A percentile compares a stretch with the other conserved stretches of the same genome.
These are phyloP conservation scores for Cymodocea nodosa DNA, from an alignment of 116 monocot species.

Conservation along the genomic window DNA sequence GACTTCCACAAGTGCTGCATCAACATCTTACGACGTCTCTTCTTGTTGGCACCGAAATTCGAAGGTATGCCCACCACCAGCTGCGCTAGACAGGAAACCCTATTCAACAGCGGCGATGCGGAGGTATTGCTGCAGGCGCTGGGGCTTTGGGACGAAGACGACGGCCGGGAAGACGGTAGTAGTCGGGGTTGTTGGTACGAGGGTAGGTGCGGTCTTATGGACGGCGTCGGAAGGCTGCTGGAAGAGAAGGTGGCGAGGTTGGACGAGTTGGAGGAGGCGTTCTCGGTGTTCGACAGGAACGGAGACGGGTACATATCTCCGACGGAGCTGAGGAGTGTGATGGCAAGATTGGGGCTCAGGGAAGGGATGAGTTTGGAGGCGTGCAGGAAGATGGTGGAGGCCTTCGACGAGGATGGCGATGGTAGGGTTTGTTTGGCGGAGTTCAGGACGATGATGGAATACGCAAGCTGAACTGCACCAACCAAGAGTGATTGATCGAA, in stretches of 20 bases:
- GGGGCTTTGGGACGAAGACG: constrained; percentile 9
- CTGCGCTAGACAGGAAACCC: background rate
- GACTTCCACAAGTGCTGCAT: background rate
- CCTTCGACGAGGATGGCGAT: constrained; percentile 59
- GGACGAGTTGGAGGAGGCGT: constrained; percentile 52
- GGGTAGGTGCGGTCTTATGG: constrained; percentile 7
- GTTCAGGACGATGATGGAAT: constrained; percentile 54
- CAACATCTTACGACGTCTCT: background rate
- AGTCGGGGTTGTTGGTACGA: background rate
- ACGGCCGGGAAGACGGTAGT: background rate
- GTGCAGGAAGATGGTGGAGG: constrained; percentile 52
- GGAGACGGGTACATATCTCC: constrained; percentile 54
- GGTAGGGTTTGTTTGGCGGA: constrained; percentile 56
- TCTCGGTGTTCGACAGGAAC: constrained; percentile 39
- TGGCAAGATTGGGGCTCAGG: constrained; percentile 31
- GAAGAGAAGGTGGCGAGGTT: constrained; percentile 50
- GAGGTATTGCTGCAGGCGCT: constrained; percentile 19
- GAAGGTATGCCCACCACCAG: no score
- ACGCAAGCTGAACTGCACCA: constrained; percentile 1
- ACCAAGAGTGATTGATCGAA: background rate
- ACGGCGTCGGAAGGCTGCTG: constrained; percentile 12
- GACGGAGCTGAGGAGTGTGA: constrained; percentile 44
- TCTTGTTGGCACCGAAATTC: background rate
- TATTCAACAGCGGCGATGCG: constrained; percentile 3
- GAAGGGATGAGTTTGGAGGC: constrained; percentile 37